Percentiles rank a stretch among this genome's conserved stretches.
Conservation (phyloP, 345 rosid genomes). For the Salix exigua region DNA sequence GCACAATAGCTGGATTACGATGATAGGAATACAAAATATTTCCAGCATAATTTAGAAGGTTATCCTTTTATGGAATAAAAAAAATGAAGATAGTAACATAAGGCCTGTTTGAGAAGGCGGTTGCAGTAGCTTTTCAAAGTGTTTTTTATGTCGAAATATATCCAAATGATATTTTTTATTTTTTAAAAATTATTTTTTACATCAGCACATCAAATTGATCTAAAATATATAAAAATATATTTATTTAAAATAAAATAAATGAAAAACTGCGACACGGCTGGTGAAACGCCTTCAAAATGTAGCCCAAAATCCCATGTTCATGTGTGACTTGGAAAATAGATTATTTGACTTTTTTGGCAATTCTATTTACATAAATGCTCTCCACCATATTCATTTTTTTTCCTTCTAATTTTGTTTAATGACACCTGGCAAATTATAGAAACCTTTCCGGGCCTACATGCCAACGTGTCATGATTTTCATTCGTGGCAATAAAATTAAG, state of each 20-base stretch:
- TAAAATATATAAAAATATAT: too few species aligned
- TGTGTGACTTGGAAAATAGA: background rate
- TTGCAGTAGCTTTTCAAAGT: too few species aligned
- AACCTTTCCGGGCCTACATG: background rate
- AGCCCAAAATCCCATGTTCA: background rate
- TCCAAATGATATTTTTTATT: too few species aligned
- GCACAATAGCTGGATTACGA: background rate
- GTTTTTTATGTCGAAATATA: too few species aligned
- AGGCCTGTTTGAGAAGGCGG: too few species aligned
- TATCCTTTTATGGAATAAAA: background rate
- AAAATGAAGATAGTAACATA: background rate
- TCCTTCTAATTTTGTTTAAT: background rate
- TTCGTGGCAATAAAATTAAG: background rate
- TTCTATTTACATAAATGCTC: background rate
- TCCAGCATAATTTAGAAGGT: too few species aligned
- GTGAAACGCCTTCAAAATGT: too few species aligned
- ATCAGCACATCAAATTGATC: too few species aligned
- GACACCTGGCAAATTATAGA: background rate
- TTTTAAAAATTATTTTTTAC: too few species aligned
- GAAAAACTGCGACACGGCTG: too few species aligned
- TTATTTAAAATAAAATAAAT: too few species aligned
- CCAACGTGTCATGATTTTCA: background rate
- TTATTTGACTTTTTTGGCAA: background rate
- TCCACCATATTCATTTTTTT: background rate
- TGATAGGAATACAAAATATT: background rate